Base-by-base conservation (phyloP, 192 early-diverging fungal genomes). In the Spizellomyces sp. region DNA sequence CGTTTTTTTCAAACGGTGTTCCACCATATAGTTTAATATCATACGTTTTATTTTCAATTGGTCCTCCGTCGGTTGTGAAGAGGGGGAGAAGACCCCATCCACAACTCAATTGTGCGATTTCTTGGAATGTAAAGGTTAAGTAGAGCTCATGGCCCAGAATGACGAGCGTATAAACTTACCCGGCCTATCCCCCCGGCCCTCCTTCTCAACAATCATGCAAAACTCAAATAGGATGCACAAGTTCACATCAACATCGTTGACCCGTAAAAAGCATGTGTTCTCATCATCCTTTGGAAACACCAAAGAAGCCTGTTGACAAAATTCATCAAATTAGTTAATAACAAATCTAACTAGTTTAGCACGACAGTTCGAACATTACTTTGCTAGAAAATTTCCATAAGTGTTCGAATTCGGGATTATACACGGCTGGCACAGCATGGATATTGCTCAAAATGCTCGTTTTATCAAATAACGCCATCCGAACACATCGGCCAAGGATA, bases 1-100 rank as follows among this genome's bases (percentile, higher is more conserved):
- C 76, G 41, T 79, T 76, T 44, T 73, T 64, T 22, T 81, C 79
- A 55, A 80, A 83, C 5, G 84, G 84, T n/a, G 71, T 76, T 5
- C 82, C 84, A 15, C 75, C 75, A 54, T 69, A 73, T 8, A 86
- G 70, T 10, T 64, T 58, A 46, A 86, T 75, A 19, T 86, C 84
- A 45, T 86, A 82, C 2, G 80, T 77, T 50, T 77, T 75, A 66
- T 77, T 80, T 58, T 82, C 80, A n/a, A 86, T 66, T 6, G 76
- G 72, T n/a, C 71, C 71, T 48, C 82, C 84, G 57, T 83, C 78
- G 12, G 73, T 59, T 0, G 80, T 82, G 66, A 80, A 80, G 7
- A 86, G 66, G 14, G 84, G 84, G 6, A 86, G 76, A 9, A 83
- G 21, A 55, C 79, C 78, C 84, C 84, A 86, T 43, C 84, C 84